Evolutionary conservation across 2,329 filamentous ascomycete genomes (phyloP).

Genomic region (Alternaria sp.): DNA sequence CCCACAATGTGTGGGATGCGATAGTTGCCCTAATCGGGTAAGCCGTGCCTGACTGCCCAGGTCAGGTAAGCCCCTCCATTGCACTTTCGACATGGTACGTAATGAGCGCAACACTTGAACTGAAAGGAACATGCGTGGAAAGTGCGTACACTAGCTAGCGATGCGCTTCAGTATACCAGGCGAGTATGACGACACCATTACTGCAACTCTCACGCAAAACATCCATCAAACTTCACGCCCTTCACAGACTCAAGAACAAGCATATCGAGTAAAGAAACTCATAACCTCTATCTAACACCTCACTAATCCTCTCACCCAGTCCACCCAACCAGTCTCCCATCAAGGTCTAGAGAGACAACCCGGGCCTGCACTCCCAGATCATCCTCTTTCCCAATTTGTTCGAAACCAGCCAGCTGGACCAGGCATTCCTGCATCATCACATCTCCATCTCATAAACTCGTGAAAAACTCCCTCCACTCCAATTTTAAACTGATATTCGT

Average conservation of each 20-base stretch:
- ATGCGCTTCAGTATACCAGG: background rate
- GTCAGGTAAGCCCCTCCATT: constrained; percentile 5
- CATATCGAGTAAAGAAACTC: background rate
- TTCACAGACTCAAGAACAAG: background rate
- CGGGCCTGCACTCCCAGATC: constrained; percentile 42
- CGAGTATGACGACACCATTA: background rate
- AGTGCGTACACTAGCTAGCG: background rate
- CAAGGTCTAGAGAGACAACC: constrained; percentile 7
- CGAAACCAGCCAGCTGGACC: background rate
- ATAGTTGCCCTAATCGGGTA: constrained; percentile 19
- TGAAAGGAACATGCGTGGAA: too few relatives aligned
- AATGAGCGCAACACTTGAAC: background rate
- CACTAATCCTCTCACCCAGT: background rate
- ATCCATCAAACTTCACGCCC: background rate
- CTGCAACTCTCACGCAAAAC: background rate
- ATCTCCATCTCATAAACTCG: background rate
- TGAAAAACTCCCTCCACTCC: background rate
- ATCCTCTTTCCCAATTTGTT: constrained; percentile 7
- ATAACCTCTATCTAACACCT: background rate
- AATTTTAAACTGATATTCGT: constrained; percentile 24
- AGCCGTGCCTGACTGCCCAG: constrained; percentile 20
- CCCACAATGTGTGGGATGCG: constrained; percentile 1
- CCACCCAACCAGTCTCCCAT: background rate
- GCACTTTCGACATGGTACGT: background rate
- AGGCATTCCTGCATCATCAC: background rate